Evolutionary conservation across 202 grass and related monocot species (phyloP).

Genomic region (Schoenoplectus triqueter): DNA sequence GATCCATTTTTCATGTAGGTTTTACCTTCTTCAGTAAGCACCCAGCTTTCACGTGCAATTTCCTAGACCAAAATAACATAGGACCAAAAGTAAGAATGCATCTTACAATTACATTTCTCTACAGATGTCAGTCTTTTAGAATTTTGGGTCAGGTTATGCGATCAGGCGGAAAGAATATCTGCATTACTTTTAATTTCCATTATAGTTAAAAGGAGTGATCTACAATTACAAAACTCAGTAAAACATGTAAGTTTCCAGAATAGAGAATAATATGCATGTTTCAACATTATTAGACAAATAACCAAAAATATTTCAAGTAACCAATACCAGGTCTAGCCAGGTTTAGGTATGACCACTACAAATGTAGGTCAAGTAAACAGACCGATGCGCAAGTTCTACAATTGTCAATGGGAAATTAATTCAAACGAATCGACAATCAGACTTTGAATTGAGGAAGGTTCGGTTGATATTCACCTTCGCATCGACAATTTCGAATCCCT

Average conservation of each 20-base stretch:
- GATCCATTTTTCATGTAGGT: constrained; percentile 61
- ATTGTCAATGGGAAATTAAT: background rate
- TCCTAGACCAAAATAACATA: constrained; percentile 35
- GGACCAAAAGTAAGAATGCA: constrained; percentile 15
- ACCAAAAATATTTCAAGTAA: background rate
- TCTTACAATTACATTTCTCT: constrained; percentile 10
- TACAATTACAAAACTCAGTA: background rate
- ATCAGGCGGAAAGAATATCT: background rate
- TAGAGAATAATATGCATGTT: background rate
- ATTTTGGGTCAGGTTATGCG: background rate
- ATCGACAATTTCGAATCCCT: constrained; percentile 77
- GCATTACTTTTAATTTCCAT: background rate
- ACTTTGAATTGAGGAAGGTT: background rate
- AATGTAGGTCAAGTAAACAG: background rate
- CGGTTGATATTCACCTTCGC: constrained; percentile 23
- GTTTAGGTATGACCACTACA: background rate
- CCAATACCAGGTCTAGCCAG: background rate
- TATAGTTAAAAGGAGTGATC: background rate
- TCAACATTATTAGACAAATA: background rate
- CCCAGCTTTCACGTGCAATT: constrained; percentile 62
- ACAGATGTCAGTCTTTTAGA: background rate
- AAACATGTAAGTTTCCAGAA: constrained; percentile 1
- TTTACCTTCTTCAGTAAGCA: constrained; percentile 77
- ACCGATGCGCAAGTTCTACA: background rate
- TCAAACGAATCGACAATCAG: constrained; percentile 11